Conservation (phyloP, 1,284 basidiomycete species). For the Tremellales sp. region DNA sequence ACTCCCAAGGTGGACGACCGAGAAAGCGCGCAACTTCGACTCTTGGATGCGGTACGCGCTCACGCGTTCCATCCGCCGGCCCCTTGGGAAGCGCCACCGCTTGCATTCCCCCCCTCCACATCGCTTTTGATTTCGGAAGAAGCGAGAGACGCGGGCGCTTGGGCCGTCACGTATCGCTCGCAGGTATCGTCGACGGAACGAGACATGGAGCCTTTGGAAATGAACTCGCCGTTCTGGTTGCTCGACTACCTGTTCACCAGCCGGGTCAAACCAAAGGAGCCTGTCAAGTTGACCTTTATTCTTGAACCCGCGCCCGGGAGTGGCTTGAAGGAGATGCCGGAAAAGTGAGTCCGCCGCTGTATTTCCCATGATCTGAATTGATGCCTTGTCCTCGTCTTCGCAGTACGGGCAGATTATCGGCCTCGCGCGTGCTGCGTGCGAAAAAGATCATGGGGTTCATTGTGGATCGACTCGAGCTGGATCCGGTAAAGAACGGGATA, state of each 20-base stretch:
- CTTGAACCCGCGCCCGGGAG: conserved; percentile 63
- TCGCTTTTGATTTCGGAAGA: conserved; percentile 80
- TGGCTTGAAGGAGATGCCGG: conserved; percentile 29
- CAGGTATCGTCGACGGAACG: conserved; percentile 60
- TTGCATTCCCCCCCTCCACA: conserved; percentile 63
- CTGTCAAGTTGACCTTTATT: conserved; percentile 79
- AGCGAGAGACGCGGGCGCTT: conserved; percentile 63
- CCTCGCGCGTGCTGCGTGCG: conserved; percentile 77
- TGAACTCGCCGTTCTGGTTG: conserved; percentile 72
- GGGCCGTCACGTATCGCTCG: conserved; percentile 73
- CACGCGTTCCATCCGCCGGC: conserved; percentile 67
- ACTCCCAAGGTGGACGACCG: conserved; percentile 35
- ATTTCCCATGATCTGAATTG: not conserved
- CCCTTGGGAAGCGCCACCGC: conserved; percentile 66
- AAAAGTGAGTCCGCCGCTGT: conserved; percentile 28
- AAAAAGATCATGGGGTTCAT: conserved; percentile 79
- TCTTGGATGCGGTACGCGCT: conserved; percentile 64
- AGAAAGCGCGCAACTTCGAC: conserved; percentile 46
- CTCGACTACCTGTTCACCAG: conserved; percentile 72
- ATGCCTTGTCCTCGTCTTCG: conserved; percentile 36
- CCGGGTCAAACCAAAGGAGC: conserved; percentile 55
- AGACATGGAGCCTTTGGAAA: conserved; percentile 69
- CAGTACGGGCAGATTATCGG: conserved; percentile 79
- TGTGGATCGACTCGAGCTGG: conserved; percentile 76
- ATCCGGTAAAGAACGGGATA: too few relatives aligned